These are phyloP conservation scores for Tricholoma sp. DNA, from an alignment of 768 basidiomycete genomes.

Conservation along the genomic window DNA sequence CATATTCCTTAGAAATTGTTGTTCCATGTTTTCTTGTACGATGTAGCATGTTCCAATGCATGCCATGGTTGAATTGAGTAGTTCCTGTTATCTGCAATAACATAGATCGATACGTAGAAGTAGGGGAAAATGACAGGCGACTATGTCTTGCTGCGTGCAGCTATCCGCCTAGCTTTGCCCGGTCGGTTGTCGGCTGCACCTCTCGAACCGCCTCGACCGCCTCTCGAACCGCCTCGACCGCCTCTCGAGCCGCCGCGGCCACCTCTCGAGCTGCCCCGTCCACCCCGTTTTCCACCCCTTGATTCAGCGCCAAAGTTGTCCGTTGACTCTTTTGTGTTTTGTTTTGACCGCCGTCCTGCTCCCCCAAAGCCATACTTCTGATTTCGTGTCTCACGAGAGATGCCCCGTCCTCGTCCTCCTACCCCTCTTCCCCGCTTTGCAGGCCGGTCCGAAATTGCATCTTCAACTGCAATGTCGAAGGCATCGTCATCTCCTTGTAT, in stretches of 20 bases:
- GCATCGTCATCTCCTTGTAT: conserved; percentile 56
- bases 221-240: conserved; percentile 24
- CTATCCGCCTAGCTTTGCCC: conserved; percentile 54
- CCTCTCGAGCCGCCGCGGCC: conserved; percentile 28
- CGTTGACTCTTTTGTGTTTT: conserved; percentile 78
- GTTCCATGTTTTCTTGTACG: neutral
- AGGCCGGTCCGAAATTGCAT: conserved; percentile 75
- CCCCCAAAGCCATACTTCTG: conserved; percentile 82
- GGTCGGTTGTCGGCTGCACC: conserved; percentile 37
- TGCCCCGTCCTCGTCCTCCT: conserved; percentile 30
- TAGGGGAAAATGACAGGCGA: neutral
- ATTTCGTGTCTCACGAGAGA: conserved; percentile 63
- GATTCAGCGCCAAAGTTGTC: conserved; percentile 58
- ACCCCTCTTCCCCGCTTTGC: conserved; percentile 48
- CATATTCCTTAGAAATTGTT: neutral
- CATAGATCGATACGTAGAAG: neutral
- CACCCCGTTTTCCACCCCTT: conserved; percentile 24
- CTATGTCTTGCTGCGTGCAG: conserved; percentile 33
- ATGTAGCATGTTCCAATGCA: neutral
- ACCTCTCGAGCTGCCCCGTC: conserved; percentile 27
- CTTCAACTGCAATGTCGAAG: conserved; percentile 89
- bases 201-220: conserved; percentile 25
- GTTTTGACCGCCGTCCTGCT: conserved; percentile 63
- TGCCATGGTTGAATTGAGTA: neutral
- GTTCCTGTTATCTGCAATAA: neutral